These are phyloP conservation scores for Syzygium grande DNA, from an alignment of 345 rosid species.

Conservation along the genomic window DNA sequence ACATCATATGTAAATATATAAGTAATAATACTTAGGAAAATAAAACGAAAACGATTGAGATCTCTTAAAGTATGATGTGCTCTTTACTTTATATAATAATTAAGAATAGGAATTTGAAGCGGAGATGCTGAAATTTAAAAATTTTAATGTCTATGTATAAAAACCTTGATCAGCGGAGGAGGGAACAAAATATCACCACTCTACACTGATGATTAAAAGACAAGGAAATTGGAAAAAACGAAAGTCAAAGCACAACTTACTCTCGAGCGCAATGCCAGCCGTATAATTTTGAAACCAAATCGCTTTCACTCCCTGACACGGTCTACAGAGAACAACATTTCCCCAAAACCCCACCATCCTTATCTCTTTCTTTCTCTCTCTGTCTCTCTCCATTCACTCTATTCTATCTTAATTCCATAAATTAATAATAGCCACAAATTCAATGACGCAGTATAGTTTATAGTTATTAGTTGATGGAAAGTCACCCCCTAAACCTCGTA, in stretches of 20 bases:
- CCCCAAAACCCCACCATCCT: neutral
- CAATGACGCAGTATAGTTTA: neutral
- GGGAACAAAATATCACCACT: neutral
- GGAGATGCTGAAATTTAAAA: neutral
- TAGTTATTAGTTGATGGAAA: neutral
- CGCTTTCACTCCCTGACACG: neutral
- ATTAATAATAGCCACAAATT: neutral
- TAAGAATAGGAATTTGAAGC: neutral
- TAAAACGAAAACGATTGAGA: neutral
- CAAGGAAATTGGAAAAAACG: neutral
- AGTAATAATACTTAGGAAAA: neutral
- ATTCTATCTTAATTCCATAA: neutral
- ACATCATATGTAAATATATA: neutral
- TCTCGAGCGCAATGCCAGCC: slow-evolving; percentile 37
- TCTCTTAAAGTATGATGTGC: neutral
- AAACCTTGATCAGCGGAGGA: neutral
- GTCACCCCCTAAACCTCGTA: neutral
- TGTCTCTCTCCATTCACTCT: neutral
- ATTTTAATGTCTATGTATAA: neutral
- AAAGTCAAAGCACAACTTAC: neutral
- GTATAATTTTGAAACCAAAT: slow-evolving; percentile 22
- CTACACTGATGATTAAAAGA: neutral
- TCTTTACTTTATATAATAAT: neutral
- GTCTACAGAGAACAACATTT: neutral
- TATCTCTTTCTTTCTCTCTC: neutral